Evolutionary conservation across 2,329 filamentous ascomycete species (phyloP).

Genomic region (Plenodomus tracheiphilus): DNA sequence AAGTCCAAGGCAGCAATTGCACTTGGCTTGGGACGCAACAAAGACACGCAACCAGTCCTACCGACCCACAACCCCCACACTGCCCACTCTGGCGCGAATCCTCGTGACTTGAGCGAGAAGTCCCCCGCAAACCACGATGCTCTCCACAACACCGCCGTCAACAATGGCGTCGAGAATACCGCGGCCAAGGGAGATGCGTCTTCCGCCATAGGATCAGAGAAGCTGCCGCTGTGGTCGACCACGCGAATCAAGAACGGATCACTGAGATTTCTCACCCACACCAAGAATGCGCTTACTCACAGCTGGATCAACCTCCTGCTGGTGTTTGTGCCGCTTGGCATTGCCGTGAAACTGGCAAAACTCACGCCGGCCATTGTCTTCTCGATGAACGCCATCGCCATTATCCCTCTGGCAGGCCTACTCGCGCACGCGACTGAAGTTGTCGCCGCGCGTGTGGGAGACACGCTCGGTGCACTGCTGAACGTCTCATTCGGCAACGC

Average conservation of each 20-base stretch:
- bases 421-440: slow-evolving; percentile 55
- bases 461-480: slow-evolving; percentile 54
- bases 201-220: slow-evolving; percentile 55
- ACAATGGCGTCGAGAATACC: slow-evolving; percentile 47
- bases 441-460: slow-evolving; percentile 53
- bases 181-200: slow-evolving; percentile 55
- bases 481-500: slow-evolving; percentile 59
- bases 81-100: slow-evolving; percentile 14
- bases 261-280: slow-evolving; percentile 57
- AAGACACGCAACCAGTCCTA: slow-evolving; percentile 35
- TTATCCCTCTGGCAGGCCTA: slow-evolving; percentile 55
- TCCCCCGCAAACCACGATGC: slow-evolving; percentile 8
- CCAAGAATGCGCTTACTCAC: slow-evolving; percentile 65
- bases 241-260: slow-evolving; percentile 56
- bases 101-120: slow-evolving; percentile 30
- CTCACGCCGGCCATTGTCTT: slow-evolving; percentile 52
- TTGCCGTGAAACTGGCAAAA: slow-evolving; percentile 59
- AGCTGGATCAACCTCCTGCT: slow-evolving; percentile 79
- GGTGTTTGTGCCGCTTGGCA: slow-evolving; percentile 78
- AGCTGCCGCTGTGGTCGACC: slow-evolving; percentile 48
- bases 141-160: slow-evolving; percentile 13
- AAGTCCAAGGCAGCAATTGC: slow-evolving; percentile 54
- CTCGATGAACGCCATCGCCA: slow-evolving; percentile 56
- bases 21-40: slow-evolving; percentile 48
- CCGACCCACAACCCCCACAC: slow-evolving; percentile 30